phyloP scores from a whole-genome alignment of 1,284 basidiomycete species.

The Flammula alnicola region DNA sequence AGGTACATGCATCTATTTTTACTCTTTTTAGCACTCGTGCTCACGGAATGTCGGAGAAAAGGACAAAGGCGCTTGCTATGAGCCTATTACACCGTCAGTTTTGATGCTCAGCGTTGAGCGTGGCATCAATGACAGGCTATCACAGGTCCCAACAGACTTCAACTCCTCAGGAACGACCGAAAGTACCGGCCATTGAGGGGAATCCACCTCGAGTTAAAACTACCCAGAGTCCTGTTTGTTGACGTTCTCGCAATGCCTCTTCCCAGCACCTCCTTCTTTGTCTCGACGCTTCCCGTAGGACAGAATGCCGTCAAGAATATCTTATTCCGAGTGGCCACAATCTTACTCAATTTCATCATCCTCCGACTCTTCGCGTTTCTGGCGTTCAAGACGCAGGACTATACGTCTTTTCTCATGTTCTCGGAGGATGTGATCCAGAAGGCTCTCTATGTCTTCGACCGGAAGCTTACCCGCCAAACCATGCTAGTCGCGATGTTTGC shows the following conservation, averaged over 20 bases:
- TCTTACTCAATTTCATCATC: slow-evolving; percentile 22
- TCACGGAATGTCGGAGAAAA: too few species aligned
- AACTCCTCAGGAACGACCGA: too few species aligned
- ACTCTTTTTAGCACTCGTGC: too few species aligned
- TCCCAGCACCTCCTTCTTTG: slow-evolving; percentile 5
- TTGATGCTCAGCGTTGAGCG: too few species aligned
- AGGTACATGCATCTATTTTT: too few species aligned
- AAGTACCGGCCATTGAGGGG: too few species aligned
- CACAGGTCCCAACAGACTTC: too few species aligned
- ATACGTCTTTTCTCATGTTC: slow-evolving; percentile 29
- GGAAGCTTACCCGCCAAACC: slow-evolving; percentile 14
- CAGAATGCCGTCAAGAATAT: slow-evolving; percentile 29
- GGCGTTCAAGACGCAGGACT: slow-evolving; percentile 20
- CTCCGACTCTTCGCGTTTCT: slow-evolving; percentile 20
- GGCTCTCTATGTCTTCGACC: slow-evolving; percentile 15
- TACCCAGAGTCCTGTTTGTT: not conserved
- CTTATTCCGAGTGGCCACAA: slow-evolving; percentile 21
- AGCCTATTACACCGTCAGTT: too few species aligned
- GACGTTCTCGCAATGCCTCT: not conserved
- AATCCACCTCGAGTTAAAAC: not conserved
- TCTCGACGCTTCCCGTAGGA: slow-evolving; percentile 17
- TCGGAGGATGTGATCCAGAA: slow-evolving; percentile 24
- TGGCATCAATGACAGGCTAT: too few species aligned
- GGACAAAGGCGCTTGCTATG: too few species aligned
- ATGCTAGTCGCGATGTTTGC: slow-evolving; percentile 22